Percentiles rank a stretch among this genome's conserved stretches.
Conservation (phyloP, 2,329 filamentous ascomycete species). For the Teratosphaeriaceae sp. region DNA sequence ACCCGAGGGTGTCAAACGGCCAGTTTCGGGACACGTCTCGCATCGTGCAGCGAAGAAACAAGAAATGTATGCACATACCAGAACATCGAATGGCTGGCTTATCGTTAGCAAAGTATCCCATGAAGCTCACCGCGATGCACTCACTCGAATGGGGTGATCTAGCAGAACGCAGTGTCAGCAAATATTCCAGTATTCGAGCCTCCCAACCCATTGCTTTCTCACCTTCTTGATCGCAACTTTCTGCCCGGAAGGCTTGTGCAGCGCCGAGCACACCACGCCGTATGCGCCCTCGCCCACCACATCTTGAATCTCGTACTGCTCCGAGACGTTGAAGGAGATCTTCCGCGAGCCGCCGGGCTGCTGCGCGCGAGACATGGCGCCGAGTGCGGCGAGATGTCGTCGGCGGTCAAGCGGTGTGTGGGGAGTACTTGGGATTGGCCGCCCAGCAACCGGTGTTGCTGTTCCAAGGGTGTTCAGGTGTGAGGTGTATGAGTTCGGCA, state of each 20-base stretch:
- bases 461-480: no score
- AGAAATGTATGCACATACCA: no score
- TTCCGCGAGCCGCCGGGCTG: conserved; percentile 60
- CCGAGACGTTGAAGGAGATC: conserved; percentile 99
- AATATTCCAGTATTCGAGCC: no score
- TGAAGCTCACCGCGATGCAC: not conserved
- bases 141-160: conserved; percentile 79
- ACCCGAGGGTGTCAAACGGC: no score
- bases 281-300: conserved; percentile 98
- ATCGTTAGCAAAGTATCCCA: not conserved
- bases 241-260: conserved; percentile 96
- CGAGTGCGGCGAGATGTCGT: not conserved
- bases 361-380: conserved; percentile 14
- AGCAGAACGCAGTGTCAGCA: no score
- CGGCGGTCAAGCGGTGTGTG: not conserved
- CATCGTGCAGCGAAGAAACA: no score
- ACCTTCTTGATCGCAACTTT: conserved; percentile 99
- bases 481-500: no score
- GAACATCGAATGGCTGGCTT: no score
- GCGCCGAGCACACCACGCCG: conserved; percentile 94
- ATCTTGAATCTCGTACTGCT: conserved; percentile 99
- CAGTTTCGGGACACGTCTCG: no score
- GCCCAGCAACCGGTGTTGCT: no score
- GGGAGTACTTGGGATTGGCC: no score
- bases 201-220: no score